Evolutionary conservation across 805 yeast species (phyloP).

Genomic region (Nakazawaea wickerhamii): DNA sequence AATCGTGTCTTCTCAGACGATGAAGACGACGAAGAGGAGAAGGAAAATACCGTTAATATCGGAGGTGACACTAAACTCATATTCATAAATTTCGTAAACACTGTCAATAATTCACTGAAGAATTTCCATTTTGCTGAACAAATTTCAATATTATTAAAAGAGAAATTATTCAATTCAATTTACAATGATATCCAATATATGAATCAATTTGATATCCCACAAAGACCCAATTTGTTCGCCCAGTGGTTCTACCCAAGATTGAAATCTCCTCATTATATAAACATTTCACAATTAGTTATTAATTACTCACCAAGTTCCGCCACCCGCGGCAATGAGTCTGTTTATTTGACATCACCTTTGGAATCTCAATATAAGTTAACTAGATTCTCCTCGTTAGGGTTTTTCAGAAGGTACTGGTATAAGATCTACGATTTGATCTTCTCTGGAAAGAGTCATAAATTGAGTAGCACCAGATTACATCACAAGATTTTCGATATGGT

Average conservation of each 20-base stretch:
- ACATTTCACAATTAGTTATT: constrained; percentile 10
- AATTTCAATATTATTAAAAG: constrained; percentile 9
- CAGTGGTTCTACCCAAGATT: constrained; percentile 1
- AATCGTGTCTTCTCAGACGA: constrained; percentile 16
- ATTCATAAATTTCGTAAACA: constrained; percentile 22
- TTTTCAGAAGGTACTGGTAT: not conserved
- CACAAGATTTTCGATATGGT: constrained; percentile 27
- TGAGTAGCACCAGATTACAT: constrained; percentile 23
- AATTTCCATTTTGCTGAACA: constrained; percentile 10
- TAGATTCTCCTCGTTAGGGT: not conserved
- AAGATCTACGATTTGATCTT: not conserved
- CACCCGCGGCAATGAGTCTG: not conserved
- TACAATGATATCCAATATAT: constrained; percentile 7
- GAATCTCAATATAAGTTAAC: not conserved
- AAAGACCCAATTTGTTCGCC: not conserved
- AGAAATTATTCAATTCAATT: constrained; percentile 1
- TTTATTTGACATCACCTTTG: constrained; percentile 2
- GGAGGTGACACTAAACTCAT: constrained; percentile 27
- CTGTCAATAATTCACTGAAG: constrained; percentile 1
- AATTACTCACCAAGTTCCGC: constrained; percentile 8
- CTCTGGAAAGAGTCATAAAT: constrained; percentile 1
- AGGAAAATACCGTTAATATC: not conserved
- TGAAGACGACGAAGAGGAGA: constrained; percentile 3
- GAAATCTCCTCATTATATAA: constrained; percentile 11
- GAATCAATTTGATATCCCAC: constrained; percentile 8